These are phyloP conservation scores for Corchorus capsularis DNA, from an alignment of 345 rosid genomes.

Conservation along the genomic window DNA sequence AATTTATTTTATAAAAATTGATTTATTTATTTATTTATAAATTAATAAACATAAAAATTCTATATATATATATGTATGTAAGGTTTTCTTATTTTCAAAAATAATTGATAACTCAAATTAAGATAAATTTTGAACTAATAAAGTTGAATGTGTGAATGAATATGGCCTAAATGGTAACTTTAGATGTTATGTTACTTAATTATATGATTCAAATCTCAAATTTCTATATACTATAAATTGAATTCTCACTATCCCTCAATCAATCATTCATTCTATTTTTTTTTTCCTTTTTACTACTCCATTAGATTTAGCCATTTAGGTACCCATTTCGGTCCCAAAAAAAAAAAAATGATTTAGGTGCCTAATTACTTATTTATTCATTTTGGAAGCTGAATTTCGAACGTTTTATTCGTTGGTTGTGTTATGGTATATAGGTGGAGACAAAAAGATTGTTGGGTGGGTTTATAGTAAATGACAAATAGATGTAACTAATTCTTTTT, in stretches of 20 bases:
- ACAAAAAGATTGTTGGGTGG: not conserved
- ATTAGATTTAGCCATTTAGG: no score
- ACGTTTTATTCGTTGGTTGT: not conserved
- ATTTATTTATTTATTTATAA: no score
- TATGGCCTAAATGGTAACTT: not conserved
- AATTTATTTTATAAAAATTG: not conserved
- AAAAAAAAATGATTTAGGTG: no score
- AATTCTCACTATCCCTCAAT: not conserved
- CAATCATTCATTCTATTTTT: not conserved
- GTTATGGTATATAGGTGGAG: not conserved
- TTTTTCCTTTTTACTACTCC: not conserved
- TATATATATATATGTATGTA: not conserved
- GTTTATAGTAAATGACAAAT: not conserved
- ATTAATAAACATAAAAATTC: no score
- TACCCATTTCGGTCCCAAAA: no score
- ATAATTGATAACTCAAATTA: not conserved
- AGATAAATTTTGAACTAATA: not conserved
- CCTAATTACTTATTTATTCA: not conserved
- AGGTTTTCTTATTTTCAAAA: not conserved
- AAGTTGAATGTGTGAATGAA: not conserved
- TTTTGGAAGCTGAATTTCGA: no score
- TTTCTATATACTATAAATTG: not conserved
- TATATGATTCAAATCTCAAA: not conserved
- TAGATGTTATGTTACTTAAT: no score
- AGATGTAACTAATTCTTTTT: no score